Conservation (phyloP, 352 stramenopile species). For the Pythium rhizo-oryzae region DNA sequence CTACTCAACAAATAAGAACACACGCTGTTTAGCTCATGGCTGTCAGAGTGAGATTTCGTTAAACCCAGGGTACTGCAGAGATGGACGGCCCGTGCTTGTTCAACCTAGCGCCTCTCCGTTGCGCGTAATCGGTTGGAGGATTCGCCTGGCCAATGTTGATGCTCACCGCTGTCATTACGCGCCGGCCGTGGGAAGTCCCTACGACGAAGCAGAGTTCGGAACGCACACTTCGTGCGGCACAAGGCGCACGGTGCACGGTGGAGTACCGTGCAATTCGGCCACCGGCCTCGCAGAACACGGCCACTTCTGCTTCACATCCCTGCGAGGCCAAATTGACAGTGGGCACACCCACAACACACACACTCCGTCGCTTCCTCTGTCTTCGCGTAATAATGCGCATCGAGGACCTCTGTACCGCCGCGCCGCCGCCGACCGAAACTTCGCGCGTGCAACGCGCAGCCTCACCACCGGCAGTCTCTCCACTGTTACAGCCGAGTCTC, state of each 20-base stretch:
- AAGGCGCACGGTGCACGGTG: no score
- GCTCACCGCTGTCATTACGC: background rate
- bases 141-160: background rate
- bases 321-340: no score
- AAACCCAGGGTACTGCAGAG: background rate
- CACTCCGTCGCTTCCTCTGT: no score
- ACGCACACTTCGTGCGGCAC: background rate
- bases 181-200: no score
- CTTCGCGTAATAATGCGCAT: slow-evolving; percentile 3
- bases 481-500: background rate
- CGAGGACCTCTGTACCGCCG: slow-evolving; percentile 7
- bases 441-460: background rate
- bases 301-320: no score
- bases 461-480: background rate
- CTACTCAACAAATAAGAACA: no score
- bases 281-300: no score
- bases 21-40: no score
- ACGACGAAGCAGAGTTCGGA: slow-evolving; percentile 3
- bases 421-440: background rate
- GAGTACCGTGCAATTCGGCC: no score
- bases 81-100: slow-evolving; percentile 7
- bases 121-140: background rate
- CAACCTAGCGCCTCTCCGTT: slow-evolving; percentile 1
- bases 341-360: no score
- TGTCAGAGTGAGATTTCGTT: no score